Evolutionary conservation across 192 early-diverging fungal species (phyloP), one percentile per base, ranked within the genome.

Genomic region (Chytriomyces confervae): DNA sequence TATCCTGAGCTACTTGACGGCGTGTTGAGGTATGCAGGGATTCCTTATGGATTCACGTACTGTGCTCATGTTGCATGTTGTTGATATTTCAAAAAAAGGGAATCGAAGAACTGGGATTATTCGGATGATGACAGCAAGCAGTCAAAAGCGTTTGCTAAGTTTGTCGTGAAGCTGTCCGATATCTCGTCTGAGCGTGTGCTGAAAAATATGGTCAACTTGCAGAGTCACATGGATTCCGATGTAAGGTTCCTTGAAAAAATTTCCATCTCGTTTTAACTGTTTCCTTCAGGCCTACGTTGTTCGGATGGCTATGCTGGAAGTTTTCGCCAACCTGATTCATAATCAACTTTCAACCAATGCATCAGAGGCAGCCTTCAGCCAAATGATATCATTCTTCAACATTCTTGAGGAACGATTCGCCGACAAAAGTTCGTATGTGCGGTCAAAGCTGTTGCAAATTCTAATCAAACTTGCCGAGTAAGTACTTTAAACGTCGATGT

Each of bases 351-450:
- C 86, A 61, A 88, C 89, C 43, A 91, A 92, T 43, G 78, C 81
- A 29, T 91, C 93, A 47, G 89, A 95, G 69, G 90, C 87, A 0
- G 88, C 91, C 5, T 91, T 87, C 20, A 85, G 87, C 45, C 81
- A 94, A 80, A 86, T 98, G 64, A 88, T 91, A 62, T 88, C 91
- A 50, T 96, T 94, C 76, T 97, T 95, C 83, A 95, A 97, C 77
- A 89, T 96, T 70, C 78, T 99, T 63, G 89, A 95, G 75, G 95
- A 98, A 79, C 89, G 97, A 10, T 95, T 96, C 84, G 89, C 93
- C 76, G 98, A 99, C 80, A 84, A 85, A n/a, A 94, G 91, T 75
- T 90, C 90, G n/a, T 92, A 91, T 81, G 91, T 93, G 3, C 91
- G 98, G 43, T 89, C 91, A 24, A 97, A 96, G 83, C 90, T 97